Base-by-base conservation (phyloP, 345 rosid genomes). In the Alliaria petiolata region DNA sequence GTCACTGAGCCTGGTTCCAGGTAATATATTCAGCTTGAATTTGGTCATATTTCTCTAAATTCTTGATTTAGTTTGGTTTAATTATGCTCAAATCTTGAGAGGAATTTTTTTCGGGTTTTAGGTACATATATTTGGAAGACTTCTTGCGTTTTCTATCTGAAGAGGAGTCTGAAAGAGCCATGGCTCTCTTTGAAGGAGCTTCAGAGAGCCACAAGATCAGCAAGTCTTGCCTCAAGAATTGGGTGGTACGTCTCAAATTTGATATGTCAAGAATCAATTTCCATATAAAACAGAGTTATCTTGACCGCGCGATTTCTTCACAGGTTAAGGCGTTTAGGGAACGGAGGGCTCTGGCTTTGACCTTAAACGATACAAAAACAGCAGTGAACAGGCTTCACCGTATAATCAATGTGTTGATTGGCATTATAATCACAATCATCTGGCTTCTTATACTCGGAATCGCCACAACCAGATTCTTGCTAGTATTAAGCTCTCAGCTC, bases 321-420 rank as follows among this genome's bases (percentile, higher is more conserved):
- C 8, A 85, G 96, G 89, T 89, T 13, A 83, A 83, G 16, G 96
- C 89, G 13, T 90, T 86, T 47, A 67, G 84, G 13, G 96, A 87
- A 78, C 70, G 89, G 12, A 87, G 87, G 66, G 87, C 96, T 33
- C 68, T 90, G 3, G 93, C 86, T 2, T 87, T 86, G 53, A 86
- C 96, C 19, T 75, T 90, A 67, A 90, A 74, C 19, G 96, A 90
- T 60, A 87, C 91, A 7, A 90, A 84, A 70, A 90, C 93, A 2
- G 91, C 93, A 3, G 96, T 90, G 9, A 86, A 81, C 20, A 85
- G 84, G 62, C 86, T 90, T 40, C 91, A 90, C 82, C 85, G 86
- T 67, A 66, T 90, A 60, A 85, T 89, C 19, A 90, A 87, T 13
- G 89, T 86, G 14, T 16, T 90, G 8, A 88, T 86, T 19, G 20